Evolutionary conservation across 495 filamentous ascomycete species (phyloP), one percentile per base, ranked within the genome.

Genomic region (Podospora pseudopauciseta): DNA sequence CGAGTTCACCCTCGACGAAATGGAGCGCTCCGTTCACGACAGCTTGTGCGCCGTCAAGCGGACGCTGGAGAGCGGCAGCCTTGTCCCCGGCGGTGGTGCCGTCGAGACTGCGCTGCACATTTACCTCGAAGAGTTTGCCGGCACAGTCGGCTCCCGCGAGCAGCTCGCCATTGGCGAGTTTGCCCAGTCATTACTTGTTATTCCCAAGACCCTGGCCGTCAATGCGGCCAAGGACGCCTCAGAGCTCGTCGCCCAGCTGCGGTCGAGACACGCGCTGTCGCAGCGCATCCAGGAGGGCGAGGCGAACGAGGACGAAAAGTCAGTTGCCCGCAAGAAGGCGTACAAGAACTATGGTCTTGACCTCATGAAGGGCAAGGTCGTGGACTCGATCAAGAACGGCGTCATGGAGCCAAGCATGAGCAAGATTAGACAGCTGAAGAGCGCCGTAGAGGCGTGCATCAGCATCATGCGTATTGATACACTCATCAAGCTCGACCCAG

Each of bases 391-490:
- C 73, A 97, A 97, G 87, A 90, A 91, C 18, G 95, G 95, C 74
- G 94, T 98, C 76, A 75, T 98, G 77, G 95, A 99, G 83, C 95
- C 95, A 32, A 94, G 91, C 80, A 94, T 99, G 86, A 97, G 94
- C 86, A 99, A 99, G 86, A 86, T 99, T 73, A 90, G 92, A 82
- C 94, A 97, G 84, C 82, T 99, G 73, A 99, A 99, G 90, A 93
- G 90, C 84, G 96, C 96, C 63, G 95, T 98, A 64, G 95, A 99
- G 83, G 95, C 95, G 67, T 98, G 96, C 80, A 97, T 99, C 81
- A 90, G 93, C 75, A 97, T 99, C 77, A 97, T 99, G 96, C 88
- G 95, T 74, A 99, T 99, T 76, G 95, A 99, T 84, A 99, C 95
- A 69, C 86, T 99, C 82, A 98, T 99, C 80, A 97, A 96, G 83